phyloP scores from a whole-genome alignment of 1,284 basidiomycete genomes.

The Phlebopus sp. region DNA sequence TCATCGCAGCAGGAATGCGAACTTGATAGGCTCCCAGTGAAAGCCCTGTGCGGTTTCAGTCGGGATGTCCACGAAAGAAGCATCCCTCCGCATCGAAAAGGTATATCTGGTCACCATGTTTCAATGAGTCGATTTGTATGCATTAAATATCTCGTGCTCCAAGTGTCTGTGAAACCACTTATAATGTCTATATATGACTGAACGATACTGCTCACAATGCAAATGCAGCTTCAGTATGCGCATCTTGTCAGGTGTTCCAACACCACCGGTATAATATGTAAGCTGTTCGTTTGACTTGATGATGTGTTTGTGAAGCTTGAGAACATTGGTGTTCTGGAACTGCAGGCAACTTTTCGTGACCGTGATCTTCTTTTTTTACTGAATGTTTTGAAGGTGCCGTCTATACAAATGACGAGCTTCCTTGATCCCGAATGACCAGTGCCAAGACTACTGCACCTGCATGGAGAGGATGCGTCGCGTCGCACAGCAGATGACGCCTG shows the following conservation, averaged over 20 bases:
- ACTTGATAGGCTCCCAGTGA: slow-evolving; percentile 40
- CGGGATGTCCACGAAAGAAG: background rate
- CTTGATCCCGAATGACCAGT: background rate
- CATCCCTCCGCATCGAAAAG: slow-evolving; percentile 31
- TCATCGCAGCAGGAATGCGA: slow-evolving; percentile 36
- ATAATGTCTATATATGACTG: background rate
- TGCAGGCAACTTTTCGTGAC: too few relatives aligned
- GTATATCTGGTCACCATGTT: slow-evolving; percentile 34
- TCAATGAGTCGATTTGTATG: slow-evolving; percentile 37
- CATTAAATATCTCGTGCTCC: slow-evolving; percentile 29
- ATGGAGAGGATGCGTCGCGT: background rate
- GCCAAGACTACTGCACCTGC: background rate
- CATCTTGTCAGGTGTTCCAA: slow-evolving; percentile 26
- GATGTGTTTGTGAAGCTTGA: slow-evolving; percentile 21
- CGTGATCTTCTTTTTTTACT: slow-evolving; percentile 14
- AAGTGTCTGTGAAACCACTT: slow-evolving; percentile 16
- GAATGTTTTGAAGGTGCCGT: slow-evolving; percentile 26
- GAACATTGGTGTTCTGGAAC: slow-evolving; percentile 23
- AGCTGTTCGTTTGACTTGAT: slow-evolving; percentile 17
- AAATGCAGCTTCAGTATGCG: slow-evolving; percentile 16
- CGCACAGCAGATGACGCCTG: too few relatives aligned
- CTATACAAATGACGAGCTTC: slow-evolving; percentile 10
- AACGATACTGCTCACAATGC: slow-evolving; percentile 19
- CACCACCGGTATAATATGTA: slow-evolving; percentile 31
- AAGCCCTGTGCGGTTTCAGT: slow-evolving; percentile 28